phyloP scores from a whole-genome alignment of 1,284 basidiomycete species.

The Lentinus polychrous region DNA sequence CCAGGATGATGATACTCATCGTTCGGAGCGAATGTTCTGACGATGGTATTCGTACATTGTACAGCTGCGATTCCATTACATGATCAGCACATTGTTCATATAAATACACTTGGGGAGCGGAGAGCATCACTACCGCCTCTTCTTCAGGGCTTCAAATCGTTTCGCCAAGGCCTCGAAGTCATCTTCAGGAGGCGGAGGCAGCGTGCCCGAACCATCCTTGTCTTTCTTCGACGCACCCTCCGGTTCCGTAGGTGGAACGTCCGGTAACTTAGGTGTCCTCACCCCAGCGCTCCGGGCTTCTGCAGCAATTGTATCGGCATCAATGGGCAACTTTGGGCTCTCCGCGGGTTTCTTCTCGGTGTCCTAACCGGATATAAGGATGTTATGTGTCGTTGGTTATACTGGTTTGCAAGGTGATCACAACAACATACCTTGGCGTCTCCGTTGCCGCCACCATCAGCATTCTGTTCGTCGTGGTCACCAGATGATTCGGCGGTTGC shows the following conservation, averaged over 20 bases:
- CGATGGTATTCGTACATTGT: too few relatives aligned
- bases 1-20: too few relatives aligned
- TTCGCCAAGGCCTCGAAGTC: slow-evolving; percentile 66
- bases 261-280: slow-evolving; percentile 35
- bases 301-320: slow-evolving; percentile 24
- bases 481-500: neutral
- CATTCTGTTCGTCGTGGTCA: slow-evolving; percentile 5
- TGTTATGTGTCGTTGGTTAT: neutral
- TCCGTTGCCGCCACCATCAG: slow-evolving; percentile 23
- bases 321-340: slow-evolving; percentile 14
- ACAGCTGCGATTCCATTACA: too few relatives aligned
- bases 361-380: slow-evolving; percentile 7
- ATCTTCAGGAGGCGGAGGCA: slow-evolving; percentile 40
- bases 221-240: slow-evolving; percentile 15
- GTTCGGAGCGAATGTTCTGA: too few relatives aligned
- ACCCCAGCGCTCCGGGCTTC: slow-evolving; percentile 25
- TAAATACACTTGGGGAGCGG: too few relatives aligned
- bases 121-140: slow-evolving; percentile 17
- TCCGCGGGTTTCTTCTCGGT: slow-evolving; percentile 9
- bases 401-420: neutral
- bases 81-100: too few relatives aligned
- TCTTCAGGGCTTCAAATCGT: slow-evolving; percentile 78
- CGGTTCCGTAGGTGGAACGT: slow-evolving; percentile 36
- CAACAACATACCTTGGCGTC: slow-evolving; percentile 29
- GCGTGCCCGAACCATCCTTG: slow-evolving; percentile 19